These are phyloP conservation scores for Cercospora sp. DNA, from an alignment of 2,329 filamentous ascomycete genomes.

Conservation along the genomic window DNA sequence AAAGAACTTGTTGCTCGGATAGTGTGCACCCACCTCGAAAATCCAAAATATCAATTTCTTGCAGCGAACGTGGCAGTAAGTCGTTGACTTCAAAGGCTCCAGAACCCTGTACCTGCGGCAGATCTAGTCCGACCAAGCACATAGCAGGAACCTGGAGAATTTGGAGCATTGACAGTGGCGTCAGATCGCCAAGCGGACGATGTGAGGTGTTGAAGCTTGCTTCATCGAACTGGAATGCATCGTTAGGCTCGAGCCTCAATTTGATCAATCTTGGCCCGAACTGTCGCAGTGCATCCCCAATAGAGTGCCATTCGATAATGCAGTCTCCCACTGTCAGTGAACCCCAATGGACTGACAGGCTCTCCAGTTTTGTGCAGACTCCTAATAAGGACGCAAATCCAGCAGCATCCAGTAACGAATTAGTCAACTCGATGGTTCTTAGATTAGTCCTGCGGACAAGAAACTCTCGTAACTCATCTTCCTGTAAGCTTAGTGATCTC, in stretches of 20 bases:
- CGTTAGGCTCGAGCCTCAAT: conserved; percentile 6
- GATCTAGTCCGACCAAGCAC: not conserved
- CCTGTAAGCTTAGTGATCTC: not conserved
- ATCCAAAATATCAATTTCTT: not conserved
- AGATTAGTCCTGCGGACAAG: not conserved
- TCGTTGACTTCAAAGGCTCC: not conserved
- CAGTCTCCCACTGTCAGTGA: conserved; percentile 9
- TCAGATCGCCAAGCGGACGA: conserved; percentile 9
- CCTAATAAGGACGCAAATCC: not conserved
- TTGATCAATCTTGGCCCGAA: not conserved
- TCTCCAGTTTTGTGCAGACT: conserved; percentile 1
- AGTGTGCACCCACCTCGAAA: not conserved
- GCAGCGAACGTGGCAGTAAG: not conserved
- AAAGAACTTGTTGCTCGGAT: not conserved
- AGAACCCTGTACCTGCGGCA: not conserved
- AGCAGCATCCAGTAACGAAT: conserved; percentile 12
- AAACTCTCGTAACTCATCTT: not conserved
- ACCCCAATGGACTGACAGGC: conserved; percentile 9
- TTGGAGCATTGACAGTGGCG: conserved; percentile 4
- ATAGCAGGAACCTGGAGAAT: conserved; percentile 5
- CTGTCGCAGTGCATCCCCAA: conserved; percentile 12
- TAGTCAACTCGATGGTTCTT: not conserved
- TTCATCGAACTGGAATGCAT: conserved; percentile 4
- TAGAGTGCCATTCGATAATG: not conserved
- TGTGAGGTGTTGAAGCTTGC: not conserved